Base-by-base conservation (phyloP, 164 flowering plant genomes). In the grape (Vitis vinifera) region DNA sequence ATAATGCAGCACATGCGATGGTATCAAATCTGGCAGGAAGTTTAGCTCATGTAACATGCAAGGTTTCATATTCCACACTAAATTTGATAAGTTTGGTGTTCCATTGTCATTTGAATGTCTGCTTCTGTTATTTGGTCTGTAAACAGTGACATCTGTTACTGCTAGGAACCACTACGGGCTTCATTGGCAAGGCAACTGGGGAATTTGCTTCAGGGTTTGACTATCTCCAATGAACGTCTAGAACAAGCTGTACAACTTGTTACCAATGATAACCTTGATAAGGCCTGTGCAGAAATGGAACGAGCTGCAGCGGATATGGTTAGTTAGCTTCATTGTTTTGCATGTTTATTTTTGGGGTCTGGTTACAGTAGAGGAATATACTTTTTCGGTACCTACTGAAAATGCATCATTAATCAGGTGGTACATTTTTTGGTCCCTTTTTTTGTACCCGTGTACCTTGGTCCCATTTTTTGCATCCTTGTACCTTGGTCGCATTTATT, bases 1-100 rank as follows among this genome's bases (percentile, higher is more conserved):
- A 79, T 63, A 91, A 89, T 86, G 92, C 99, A 51, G 99, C 99
- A 49, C 97, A 92, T 69, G 81, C 90, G 82, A 96, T 93, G 97
- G 99, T 92, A 62, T 97, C 95, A 51, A 88, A 98, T 73, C 79
- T 96, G 68, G 92, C 99, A 17, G 99, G 98, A 80, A 90, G 99
- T 75, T 72, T 96, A 59, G 99, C 99, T 74, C 99, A 96, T 87
- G 99, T 93, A 23, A 96, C 99, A 48, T 96, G 99, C 99, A 96
- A 96, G 97, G 99, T 96, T 57, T 55, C 61, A 12, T 31, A 11
- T 49, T 31, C 29, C n/a, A 9, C 19, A 17, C 14, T 2, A 17
- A 62, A 30, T 15, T 65, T 30, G 19, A 23, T 3, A 8, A 52
- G 5, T 6, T 47, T 56, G 13, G 51, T 27, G 1, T 15, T 55